Percentiles rank a stretch among this genome's conserved stretches.
Evolutionary conservation across 1,139 yeast species (phyloP).

Genomic region (Pichia sp.): DNA sequence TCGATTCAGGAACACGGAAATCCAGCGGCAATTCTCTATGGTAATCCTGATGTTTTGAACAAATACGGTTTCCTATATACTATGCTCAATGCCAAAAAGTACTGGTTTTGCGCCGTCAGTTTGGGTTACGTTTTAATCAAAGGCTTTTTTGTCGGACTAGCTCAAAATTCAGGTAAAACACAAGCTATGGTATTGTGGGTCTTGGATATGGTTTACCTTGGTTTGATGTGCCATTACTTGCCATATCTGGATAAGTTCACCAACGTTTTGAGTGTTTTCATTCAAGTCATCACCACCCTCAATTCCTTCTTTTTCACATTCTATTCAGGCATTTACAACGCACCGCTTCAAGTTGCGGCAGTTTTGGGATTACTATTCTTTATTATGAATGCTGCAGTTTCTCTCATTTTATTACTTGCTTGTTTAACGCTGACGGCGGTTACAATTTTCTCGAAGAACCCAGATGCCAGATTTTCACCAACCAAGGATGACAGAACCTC

Average conservation of each 20-base stretch:
- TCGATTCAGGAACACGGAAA: constrained; percentile 50
- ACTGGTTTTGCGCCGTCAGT: constrained; percentile 66
- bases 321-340: constrained; percentile 66
- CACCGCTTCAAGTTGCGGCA: constrained; percentile 57
- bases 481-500: constrained; percentile 80
- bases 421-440: constrained; percentile 49
- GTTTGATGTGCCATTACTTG: constrained; percentile 43
- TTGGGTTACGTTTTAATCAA: constrained; percentile 48
- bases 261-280: constrained; percentile 55
- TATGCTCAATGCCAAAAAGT: constrained; percentile 67
- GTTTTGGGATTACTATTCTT: constrained; percentile 80
- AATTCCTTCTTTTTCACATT: constrained; percentile 69
- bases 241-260: constrained; percentile 73
- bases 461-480: constrained; percentile 76
- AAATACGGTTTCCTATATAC: constrained; percentile 75
- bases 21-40: constrained; percentile 73
- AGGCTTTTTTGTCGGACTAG: constrained; percentile 56
- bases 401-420: constrained; percentile 53
- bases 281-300: constrained; percentile 54
- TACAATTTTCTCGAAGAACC: constrained; percentile 61
- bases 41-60: constrained; percentile 54
- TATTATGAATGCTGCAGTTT: constrained; percentile 68
- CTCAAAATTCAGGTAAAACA: constrained; percentile 63
- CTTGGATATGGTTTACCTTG: constrained; percentile 54
- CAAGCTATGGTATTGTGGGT: constrained; percentile 61